A percentile compares a stretch with the other conserved stretches of the same genome.
Conservation (phyloP, 1,284 basidiomycete species). For the Apiotrichum siamense region DNA sequence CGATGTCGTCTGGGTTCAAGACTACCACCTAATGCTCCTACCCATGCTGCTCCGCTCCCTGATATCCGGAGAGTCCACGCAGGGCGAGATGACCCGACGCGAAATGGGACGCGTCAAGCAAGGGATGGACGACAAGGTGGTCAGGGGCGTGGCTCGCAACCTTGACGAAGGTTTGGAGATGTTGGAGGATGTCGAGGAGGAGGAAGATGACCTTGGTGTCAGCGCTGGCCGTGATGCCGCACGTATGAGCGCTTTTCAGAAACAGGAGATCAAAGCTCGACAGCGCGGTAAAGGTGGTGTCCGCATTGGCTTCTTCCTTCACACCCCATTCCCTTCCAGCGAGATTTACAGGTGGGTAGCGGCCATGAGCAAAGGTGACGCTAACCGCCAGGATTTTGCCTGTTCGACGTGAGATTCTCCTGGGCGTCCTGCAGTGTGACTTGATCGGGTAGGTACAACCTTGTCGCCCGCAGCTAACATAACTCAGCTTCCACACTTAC, state of each 20-base stretch:
- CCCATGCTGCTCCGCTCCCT: conserved; percentile 88
- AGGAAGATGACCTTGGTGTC: conserved; percentile 23
- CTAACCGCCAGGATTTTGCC: conserved; percentile 69
- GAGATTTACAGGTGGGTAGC: conserved; percentile 85
- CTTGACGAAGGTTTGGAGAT: conserved; percentile 39
- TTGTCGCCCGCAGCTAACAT: neutral
- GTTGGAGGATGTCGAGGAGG: conserved; percentile 36
- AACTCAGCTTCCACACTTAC: conserved; percentile 88
- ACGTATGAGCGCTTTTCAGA: conserved; percentile 41
- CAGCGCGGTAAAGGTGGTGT: conserved; percentile 52
- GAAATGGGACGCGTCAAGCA: conserved; percentile 72
- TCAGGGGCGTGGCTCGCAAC: conserved; percentile 40
- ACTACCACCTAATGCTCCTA: conserved; percentile 95
- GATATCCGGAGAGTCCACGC: conserved; percentile 63
- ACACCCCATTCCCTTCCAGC: conserved; percentile 96
- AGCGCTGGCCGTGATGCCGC: conserved; percentile 17
- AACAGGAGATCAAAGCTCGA: conserved; percentile 40
- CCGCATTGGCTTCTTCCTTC: conserved; percentile 96
- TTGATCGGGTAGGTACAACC: conserved; percentile 61
- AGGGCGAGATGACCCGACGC: conserved; percentile 58
- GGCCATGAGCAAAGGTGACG: neutral
- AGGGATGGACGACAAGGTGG: conserved; percentile 58
- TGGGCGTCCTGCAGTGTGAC: conserved; percentile 92
- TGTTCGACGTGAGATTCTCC: conserved; percentile 90
- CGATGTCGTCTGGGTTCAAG: conserved; percentile 98